Evolutionary conservation across 768 basidiomycete species (phyloP).

Genomic region (Symmetrospora coprosmae): DNA sequence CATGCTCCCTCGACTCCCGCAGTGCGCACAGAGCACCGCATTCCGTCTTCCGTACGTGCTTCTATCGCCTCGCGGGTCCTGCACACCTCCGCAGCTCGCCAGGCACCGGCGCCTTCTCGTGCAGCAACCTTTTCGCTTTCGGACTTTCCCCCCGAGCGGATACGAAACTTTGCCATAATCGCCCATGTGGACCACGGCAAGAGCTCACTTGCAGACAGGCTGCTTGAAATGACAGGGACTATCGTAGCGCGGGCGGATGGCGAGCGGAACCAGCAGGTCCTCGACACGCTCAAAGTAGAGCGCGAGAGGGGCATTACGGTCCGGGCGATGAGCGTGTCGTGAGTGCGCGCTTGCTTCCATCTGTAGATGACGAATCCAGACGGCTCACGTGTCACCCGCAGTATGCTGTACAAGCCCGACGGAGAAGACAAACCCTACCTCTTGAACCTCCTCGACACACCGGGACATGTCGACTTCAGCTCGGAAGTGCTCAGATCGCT

Average conservation of each 20-base stretch:
- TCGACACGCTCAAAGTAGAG: constrained; percentile 93
- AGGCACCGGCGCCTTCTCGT: too few relatives aligned
- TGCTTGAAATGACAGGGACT: constrained; percentile 65
- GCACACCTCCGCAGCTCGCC: too few relatives aligned
- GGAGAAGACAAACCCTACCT: constrained; percentile 48
- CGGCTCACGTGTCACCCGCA: constrained; percentile 33
- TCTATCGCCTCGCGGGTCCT: too few relatives aligned
- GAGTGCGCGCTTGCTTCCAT: not conserved
- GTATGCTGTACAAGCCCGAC: constrained; percentile 58
- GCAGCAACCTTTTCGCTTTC: too few relatives aligned
- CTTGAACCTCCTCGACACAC: constrained; percentile 85
- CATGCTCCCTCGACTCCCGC: too few relatives aligned
- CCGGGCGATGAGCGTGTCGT: constrained; percentile 91
- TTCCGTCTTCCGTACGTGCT: too few relatives aligned
- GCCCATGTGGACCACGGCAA: constrained; percentile 42
- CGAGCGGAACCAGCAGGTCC: constrained; percentile 60
- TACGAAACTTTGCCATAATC: constrained; percentile 12
- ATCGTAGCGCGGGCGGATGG: constrained; percentile 45
- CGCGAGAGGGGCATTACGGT: constrained; percentile 94
- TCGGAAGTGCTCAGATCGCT: constrained; percentile 91
- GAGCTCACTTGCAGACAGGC: constrained; percentile 29
- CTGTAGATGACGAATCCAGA: not conserved
- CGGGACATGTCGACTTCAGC: constrained; percentile 90
- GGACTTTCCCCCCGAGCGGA: constrained; percentile 15
- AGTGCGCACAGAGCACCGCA: too few relatives aligned